Percentiles rank a stretch among this genome's conserved stretches.
Evolutionary conservation across 768 basidiomycete species (phyloP).

Genomic region (Pholiota molesta): DNA sequence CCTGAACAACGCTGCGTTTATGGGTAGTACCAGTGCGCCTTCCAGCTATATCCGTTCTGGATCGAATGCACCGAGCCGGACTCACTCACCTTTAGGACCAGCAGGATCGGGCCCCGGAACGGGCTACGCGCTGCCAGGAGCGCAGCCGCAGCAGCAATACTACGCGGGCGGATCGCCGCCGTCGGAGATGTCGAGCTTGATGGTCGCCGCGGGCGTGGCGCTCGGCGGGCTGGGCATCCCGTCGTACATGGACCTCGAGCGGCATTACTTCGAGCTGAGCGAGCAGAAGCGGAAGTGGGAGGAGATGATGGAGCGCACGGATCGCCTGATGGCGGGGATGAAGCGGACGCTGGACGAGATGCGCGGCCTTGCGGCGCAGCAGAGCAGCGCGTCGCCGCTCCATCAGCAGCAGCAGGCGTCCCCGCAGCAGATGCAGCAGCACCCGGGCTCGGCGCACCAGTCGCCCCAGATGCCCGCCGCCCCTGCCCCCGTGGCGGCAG

Average conservation of each 20-base stretch:
- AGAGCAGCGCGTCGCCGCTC: slow-evolving; percentile 13
- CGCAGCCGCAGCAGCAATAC: slow-evolving; percentile 23
- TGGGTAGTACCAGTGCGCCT: slow-evolving; percentile 41
- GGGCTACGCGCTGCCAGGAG: slow-evolving; percentile 34
- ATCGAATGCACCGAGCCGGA: slow-evolving; percentile 69
- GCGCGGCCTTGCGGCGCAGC: slow-evolving; percentile 38
- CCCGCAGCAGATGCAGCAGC: slow-evolving; percentile 20
- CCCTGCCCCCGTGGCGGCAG: slow-evolving; percentile 11
- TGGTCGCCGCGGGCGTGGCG: slow-evolving; percentile 41
- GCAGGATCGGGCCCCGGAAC: slow-evolving; percentile 32
- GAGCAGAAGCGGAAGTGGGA: slow-evolving; percentile 68
- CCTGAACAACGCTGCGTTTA: slow-evolving; percentile 38
- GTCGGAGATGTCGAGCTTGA: slow-evolving; percentile 30
- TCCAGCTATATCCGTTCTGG: slow-evolving; percentile 67
- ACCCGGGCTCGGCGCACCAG: slow-evolving; percentile 11
- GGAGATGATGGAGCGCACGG: slow-evolving; percentile 77
- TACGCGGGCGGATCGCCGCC: slow-evolving; percentile 23
- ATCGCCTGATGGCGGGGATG: slow-evolving; percentile 70
- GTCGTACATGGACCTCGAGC: slow-evolving; percentile 64
- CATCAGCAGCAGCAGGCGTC: slow-evolving; percentile 19
- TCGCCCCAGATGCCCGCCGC: slow-evolving; percentile 16
- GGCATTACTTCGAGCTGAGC: slow-evolving; percentile 67
- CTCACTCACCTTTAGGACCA: slow-evolving; percentile 70
- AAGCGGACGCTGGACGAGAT: slow-evolving; percentile 80
- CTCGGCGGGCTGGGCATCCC: slow-evolving; percentile 39